Conservation (phyloP, 306 rosid genomes). For the Pachyrhizus erosus region DNA sequence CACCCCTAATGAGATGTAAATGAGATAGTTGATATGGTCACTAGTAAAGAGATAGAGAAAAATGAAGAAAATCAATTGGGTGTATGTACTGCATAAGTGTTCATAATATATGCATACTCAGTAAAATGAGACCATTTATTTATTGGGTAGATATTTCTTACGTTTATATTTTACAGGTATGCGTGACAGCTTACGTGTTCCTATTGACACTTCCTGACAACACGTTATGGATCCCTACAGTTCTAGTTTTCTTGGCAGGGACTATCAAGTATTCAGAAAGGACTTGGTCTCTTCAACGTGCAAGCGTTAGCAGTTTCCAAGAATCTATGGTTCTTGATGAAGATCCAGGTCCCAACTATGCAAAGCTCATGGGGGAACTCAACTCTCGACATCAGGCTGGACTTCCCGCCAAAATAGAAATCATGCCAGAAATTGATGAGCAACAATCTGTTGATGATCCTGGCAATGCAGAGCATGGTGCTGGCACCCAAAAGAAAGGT, state of each 20-base stretch:
- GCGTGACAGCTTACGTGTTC: slow-evolving; percentile 48
- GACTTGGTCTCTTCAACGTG: slow-evolving; percentile 50
- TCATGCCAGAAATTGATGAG: slow-evolving; percentile 25
- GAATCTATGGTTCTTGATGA: slow-evolving; percentile 42
- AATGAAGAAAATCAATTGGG: too few relatives aligned
- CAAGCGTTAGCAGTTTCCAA: slow-evolving; percentile 45
- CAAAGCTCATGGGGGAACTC: slow-evolving; percentile 53
- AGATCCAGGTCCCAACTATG: slow-evolving; percentile 55
- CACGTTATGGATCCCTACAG: slow-evolving; percentile 45
- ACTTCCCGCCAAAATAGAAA: slow-evolving; percentile 43
- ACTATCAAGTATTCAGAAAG: slow-evolving; percentile 56
- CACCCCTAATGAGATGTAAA: too few relatives aligned
- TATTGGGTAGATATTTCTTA: background rate
- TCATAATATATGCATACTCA: too few relatives aligned
- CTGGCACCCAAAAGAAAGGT: too few relatives aligned
- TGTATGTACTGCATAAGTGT: too few relatives aligned
- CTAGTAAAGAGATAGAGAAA: too few relatives aligned
- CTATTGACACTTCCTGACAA: slow-evolving; percentile 52
- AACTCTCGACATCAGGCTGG: slow-evolving; percentile 22
- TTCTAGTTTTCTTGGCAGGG: slow-evolving; percentile 50
- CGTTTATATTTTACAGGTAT: background rate
- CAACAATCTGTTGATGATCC: background rate
- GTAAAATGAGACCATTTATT: too few relatives aligned
- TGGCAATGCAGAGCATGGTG: too few relatives aligned
- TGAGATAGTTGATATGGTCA: too few relatives aligned